Conservation (phyloP, 1,284 basidiomycete species). For the Sutorius eximius region DNA sequence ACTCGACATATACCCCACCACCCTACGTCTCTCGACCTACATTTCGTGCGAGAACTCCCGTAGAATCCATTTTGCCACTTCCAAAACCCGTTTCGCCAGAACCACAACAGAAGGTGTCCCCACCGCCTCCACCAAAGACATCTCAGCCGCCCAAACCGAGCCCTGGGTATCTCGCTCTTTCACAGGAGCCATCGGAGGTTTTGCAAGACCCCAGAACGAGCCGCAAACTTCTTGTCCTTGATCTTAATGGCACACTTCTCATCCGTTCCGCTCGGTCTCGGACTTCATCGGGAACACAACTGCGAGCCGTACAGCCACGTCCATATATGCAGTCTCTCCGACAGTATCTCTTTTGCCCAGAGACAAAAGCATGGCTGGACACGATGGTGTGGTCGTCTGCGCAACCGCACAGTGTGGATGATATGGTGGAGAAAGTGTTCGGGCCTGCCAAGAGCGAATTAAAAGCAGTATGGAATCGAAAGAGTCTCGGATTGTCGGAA, state of each 20-base stretch:
- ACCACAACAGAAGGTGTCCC: slow-evolving; percentile 1
- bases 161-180: slow-evolving; percentile 40
- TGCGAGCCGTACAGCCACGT: slow-evolving; percentile 44
- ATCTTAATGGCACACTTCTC: slow-evolving; percentile 84
- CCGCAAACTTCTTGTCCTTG: slow-evolving; percentile 76
- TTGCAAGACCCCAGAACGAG: slow-evolving; percentile 37
- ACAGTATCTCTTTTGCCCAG: slow-evolving; percentile 59
- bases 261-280: slow-evolving; percentile 47
- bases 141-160: slow-evolving; percentile 30
- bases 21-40: slow-evolving; percentile 9
- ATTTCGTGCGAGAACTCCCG: slow-evolving; percentile 8
- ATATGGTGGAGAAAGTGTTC: slow-evolving; percentile 67
- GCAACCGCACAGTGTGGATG: slow-evolving; percentile 73
- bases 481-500: slow-evolving; percentile 63
- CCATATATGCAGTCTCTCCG: slow-evolving; percentile 71
- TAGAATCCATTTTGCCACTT: not conserved
- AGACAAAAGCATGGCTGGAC: slow-evolving; percentile 64
- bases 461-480: slow-evolving; percentile 74
- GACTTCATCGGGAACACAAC: slow-evolving; percentile 32
- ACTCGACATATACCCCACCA: slow-evolving; percentile 9
- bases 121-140: not conserved
- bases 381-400: slow-evolving; percentile 89
- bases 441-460: slow-evolving; percentile 45
- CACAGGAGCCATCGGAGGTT: slow-evolving; percentile 35
- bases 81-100: not conserved